Base-by-base conservation (phyloP, 2,329 filamentous ascomycete genomes). In the Sphaerostilbella broomeana region DNA sequence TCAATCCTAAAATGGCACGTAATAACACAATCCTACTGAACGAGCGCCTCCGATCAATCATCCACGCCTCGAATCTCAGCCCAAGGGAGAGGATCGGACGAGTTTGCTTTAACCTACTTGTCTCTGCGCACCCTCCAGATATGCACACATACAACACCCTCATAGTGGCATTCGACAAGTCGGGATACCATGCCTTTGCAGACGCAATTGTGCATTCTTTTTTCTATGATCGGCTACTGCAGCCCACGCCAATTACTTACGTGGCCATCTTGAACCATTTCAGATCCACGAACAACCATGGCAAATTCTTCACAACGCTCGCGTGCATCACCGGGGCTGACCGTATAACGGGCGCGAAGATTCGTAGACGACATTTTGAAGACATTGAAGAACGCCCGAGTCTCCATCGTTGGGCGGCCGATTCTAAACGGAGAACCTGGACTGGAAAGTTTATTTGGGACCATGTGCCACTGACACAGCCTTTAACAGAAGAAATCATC, bases 91-190 rank as follows among this genome's bases (percentile, higher is more conserved):
- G 50, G 39, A 52, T 65, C 19, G 62, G 59, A 27, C 54, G 56
- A 26, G 64, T 79, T 37, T 77, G 73, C 57, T 80, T 81, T 59
- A 86, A 86, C 52, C 62, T 92, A 3, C 68, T 86, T 12, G 63
- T 77, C 4, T 78, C 76, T 3, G 57, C 70, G 2, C 65, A 75
- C 13, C 73, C 78, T 0, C 82, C 84, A 1, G 76, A 76, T 45
- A 71, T 84, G 24, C 69, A 78, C 47, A 86, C 80, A 4, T 86
- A 80, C 63, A 88, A 88, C 53, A 70, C 72, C 10, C 68, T 92
- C 18, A 71, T 90, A 3, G 57, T 74, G n/a, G 74, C 75, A n/a
- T 78, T 90, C 35, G 69, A 73, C 37, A 64, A 67, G 21, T 55
- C 70, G 5, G 63, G 68, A 19, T 62, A 70, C 37, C 64, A 70